Conservation (phyloP, 2,329 filamentous ascomycete species). For the Triangularia setosa region DNA sequence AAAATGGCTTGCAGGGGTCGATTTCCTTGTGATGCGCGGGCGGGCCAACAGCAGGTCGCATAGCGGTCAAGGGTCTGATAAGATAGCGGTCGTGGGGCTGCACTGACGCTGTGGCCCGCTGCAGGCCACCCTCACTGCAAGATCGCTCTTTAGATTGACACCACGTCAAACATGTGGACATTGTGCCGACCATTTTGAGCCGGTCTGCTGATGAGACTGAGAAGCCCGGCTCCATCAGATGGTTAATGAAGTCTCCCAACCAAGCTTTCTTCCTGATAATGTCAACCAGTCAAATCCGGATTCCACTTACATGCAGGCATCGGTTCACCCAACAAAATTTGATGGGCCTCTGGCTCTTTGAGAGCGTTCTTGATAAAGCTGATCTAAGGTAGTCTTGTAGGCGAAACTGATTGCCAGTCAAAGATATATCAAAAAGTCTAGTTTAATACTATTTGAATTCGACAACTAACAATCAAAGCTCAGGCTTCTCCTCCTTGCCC, state of each 20-base stretch:
- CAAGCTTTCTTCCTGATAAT: neutral
- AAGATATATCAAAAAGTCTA: neutral
- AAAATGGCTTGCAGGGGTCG: neutral
- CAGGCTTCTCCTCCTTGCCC: constrained; percentile 35
- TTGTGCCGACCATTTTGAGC: neutral
- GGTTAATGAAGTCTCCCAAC: neutral
- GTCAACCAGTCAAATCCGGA: neutral
- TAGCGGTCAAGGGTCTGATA: neutral
- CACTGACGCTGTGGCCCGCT: neutral
- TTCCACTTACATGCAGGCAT: neutral
- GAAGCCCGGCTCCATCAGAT: neutral
- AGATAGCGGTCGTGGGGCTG: neutral
- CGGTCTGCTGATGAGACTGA: neutral
- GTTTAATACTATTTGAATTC: neutral
- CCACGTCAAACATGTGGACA: neutral
- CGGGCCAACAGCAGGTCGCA: constrained; percentile 5
- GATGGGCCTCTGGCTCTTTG: neutral
- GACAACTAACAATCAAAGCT: constrained; percentile 28
- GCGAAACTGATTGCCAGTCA: neutral
- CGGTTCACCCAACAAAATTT: neutral
- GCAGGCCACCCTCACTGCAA: neutral
- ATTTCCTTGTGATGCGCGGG: neutral
- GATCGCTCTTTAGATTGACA: neutral
- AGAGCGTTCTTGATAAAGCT: neutral
- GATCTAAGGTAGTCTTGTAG: neutral